Evolutionary conservation across 2,329 filamentous ascomycete species (phyloP), one percentile per base, ranked within the genome.

Genomic region (Sarocladium oryzae): DNA sequence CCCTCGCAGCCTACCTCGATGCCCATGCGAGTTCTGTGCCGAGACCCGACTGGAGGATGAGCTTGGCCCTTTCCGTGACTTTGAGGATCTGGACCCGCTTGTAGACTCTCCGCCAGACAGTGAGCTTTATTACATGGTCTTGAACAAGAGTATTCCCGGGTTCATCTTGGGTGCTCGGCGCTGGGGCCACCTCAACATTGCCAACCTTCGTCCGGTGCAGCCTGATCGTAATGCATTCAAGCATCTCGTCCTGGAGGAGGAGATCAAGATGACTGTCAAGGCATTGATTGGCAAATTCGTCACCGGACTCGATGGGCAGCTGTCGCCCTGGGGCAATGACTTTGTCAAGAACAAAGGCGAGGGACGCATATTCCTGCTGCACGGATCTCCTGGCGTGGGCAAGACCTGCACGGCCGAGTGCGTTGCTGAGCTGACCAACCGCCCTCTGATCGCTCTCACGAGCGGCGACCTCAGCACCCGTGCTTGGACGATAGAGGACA

Each of bases 341-440:
- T 73, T 76, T 51, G 65, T 77, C 56, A 69, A 70, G 61, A 74
- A 75, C 60, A 77, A 77, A 60, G 74, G 74, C 30, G 70, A 75
- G 50, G 72, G 73, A 4, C 67, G 71, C 38, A 75, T 76, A 57
- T 75, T 77, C 61, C 64, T 79, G 13, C 69, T 79, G 1, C 75
- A 78, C 54, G 75, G 76, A 15, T 69, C 70, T 8, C 76, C 76
- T 1, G 78, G 76, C n/a, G 74, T 79, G 1, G 78, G 77, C 52
- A 81, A 81, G 64, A 81, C 77, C 0, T 75, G 76, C 59, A 81
- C 77, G 2, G 76, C 75, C 11, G 76, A 81, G 60, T 75, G 75
- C 36, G 69, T 79, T 2, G 75, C 76, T 5, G 76, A 80, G 61
- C 64, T 75, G 20, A 72, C 71, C 36, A 69, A 68, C 23, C 70